These are phyloP conservation scores for Boletus reticuloceps DNA, from an alignment of 768 basidiomycete species.

Conservation along the genomic window DNA sequence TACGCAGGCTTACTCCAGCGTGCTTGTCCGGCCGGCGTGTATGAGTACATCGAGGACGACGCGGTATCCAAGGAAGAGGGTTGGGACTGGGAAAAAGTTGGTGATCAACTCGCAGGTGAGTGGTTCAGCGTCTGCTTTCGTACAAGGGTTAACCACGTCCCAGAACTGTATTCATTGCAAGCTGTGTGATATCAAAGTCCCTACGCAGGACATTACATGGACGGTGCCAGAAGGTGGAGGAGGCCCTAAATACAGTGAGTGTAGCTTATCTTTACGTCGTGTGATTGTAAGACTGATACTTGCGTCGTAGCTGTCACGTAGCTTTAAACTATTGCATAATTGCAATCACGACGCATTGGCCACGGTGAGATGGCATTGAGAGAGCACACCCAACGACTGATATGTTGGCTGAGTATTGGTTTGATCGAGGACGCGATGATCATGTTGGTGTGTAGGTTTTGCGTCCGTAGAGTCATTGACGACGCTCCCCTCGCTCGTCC, in stretches of 20 bases:
- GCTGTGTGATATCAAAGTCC: conserved; percentile 94
- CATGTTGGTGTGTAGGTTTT: neutral
- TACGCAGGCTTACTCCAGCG: conserved; percentile 87
- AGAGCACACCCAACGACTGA: too few relatives aligned
- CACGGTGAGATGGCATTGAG: too few relatives aligned
- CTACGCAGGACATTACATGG: conserved; percentile 97
- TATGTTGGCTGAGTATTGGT: too few relatives aligned
- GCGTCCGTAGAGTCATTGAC: too few relatives aligned
- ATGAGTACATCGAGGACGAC: conserved; percentile 88
- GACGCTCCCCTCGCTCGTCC: too few relatives aligned
- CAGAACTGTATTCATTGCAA: conserved; percentile 95
- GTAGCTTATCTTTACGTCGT: neutral
- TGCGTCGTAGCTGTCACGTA: conserved; percentile 18
- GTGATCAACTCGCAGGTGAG: conserved; percentile 96
- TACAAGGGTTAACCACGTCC: neutral
- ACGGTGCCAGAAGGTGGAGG: conserved; percentile 95
- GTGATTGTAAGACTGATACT: neutral
- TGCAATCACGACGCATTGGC: too few relatives aligned
- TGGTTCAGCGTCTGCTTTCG: neutral
- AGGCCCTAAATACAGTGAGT: conserved; percentile 89
- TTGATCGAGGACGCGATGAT: too few relatives aligned
- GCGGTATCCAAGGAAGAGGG: conserved; percentile 47
- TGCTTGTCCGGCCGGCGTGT: conserved; percentile 94
- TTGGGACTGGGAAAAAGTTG: conserved; percentile 81
- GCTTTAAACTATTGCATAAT: neutral